A percentile compares a stretch with the other conserved stretches of the same genome.
Evolutionary conservation across 441 rosid genomes (phyloP).

Genomic region (Populus hybrid): DNA sequence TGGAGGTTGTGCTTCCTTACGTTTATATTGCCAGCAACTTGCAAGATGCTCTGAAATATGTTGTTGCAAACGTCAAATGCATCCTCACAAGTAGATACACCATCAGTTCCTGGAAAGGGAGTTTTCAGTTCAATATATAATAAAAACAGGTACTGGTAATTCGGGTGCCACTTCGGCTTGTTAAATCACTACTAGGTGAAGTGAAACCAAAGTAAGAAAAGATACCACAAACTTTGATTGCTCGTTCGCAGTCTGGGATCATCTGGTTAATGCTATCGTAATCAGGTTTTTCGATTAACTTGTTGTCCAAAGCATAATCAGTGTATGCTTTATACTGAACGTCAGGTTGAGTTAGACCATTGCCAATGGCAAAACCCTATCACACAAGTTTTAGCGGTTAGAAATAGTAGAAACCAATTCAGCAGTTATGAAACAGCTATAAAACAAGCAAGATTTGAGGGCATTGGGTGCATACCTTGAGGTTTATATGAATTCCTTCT

Average conservation of each 20-base stretch:
- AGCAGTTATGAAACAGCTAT: neutral
- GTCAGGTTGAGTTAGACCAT: conserved; percentile 69
- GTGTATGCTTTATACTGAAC: conserved; percentile 69
- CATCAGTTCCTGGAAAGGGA: conserved; percentile 37
- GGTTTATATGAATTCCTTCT: conserved; percentile 67
- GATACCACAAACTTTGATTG: conserved; percentile 51
- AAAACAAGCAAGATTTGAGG: neutral
- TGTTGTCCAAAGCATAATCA: conserved; percentile 64
- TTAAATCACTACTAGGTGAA: neutral
- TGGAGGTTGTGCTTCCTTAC: conserved; percentile 39
- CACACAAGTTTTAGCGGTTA: no score
- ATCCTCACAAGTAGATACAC: conserved; percentile 39
- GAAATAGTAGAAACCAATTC: neutral
- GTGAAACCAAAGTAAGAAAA: neutral
- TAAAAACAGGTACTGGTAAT: no score
- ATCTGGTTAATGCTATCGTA: conserved; percentile 39
- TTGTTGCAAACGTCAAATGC: conserved; percentile 45
- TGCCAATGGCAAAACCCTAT: conserved; percentile 68
- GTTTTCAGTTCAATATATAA: neutral
- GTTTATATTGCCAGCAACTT: conserved; percentile 32
- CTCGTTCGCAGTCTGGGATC: conserved; percentile 39
- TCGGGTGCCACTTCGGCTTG: neutral
- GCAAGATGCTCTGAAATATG: conserved; percentile 40
- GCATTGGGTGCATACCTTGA: conserved; percentile 46
- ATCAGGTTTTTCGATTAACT: conserved; percentile 42